Base-by-base conservation (phyloP, 2,329 filamentous ascomycete genomes). In the Fonsecaea erecta region DNA sequence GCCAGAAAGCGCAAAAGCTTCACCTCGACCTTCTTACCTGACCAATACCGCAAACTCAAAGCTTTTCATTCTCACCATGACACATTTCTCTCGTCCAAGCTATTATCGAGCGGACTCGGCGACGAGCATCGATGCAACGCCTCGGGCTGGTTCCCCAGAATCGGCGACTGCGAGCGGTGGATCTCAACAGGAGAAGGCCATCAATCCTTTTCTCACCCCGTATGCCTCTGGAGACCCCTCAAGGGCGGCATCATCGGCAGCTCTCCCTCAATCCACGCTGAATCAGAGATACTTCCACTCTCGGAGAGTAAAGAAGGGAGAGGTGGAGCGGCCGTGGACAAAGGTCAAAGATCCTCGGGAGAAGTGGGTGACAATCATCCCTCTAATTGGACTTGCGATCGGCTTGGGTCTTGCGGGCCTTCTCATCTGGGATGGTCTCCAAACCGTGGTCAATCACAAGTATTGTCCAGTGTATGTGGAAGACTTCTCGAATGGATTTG, bases 331-430 rank as follows among this genome's bases (percentile, higher is more conserved):
- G 78, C 90, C 91, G 18, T 95, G 92, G 92, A 68, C 66, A 51
- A 78, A 90, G 43, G 78, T 85, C 18, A 87, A 82, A 64, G 89
- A 93, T 71, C 88, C 90, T 16, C 90, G 88, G 75, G 90, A 94
- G 82, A 95, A 93, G 80, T 95, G 91, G 91, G 88, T 92, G 8
- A 93, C 89, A 1, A 92, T 94, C 68, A 84, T 96, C 63, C 91
- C 91, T 1, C 74, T 93, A 48, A 75, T 92, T 26, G 91, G 91
- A 53, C 85, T 95, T 56, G 54, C 88, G 2, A 66, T 93, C 14
- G 92, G 92, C 14, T 75, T 94, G 37, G 85, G 76, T 2, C 79
- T 93, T 46, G 86, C 89, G 0, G 91, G 83, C 0, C 86, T 93
- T 72, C 78, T 95, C 52, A 81, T 95, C 54, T 95, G 88, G 83